phyloP scores from a whole-genome alignment of 371 early-diverging fungal species.

The Actinomucor elegans region DNA sequence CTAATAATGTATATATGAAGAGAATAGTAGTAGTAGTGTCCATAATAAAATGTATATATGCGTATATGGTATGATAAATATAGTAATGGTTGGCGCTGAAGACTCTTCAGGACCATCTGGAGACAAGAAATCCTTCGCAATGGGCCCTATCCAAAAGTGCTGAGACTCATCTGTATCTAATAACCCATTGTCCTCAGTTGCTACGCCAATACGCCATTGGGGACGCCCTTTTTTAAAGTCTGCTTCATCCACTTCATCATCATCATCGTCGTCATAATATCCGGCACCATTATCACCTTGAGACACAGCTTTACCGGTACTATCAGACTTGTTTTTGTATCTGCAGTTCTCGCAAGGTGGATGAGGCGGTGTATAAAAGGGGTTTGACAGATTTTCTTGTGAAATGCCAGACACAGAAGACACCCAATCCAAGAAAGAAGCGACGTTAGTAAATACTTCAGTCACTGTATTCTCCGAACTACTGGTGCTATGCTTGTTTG shows the following conservation, averaged over 20 bases:
- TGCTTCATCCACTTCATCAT: neutral
- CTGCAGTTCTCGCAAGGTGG: neutral
- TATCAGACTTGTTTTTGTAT: neutral
- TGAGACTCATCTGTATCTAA: slow-evolving; percentile 1
- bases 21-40: neutral
- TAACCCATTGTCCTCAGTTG: neutral
- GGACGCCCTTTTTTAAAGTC: neutral
- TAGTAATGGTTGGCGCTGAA: no score
- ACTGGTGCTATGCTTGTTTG: neutral
- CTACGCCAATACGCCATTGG: slow-evolving; percentile 2
- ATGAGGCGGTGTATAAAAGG: slow-evolving; percentile 16
- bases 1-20: slow-evolving; percentile 1
- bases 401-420: slow-evolving; percentile 11
- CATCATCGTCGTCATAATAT: neutral
- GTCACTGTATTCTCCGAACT: neutral
- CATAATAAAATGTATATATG: neutral
- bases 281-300: neutral
- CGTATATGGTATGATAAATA: no score
- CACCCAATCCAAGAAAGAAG: slow-evolving; percentile 20
- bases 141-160: slow-evolving; percentile 7
- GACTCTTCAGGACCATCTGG: neutral
- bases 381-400: slow-evolving; percentile 8
- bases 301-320: neutral
- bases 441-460: slow-evolving; percentile 18
- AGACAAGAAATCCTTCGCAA: neutral